Evolutionary conservation across 176 grass and related monocot genomes (phyloP), one percentile per base, ranked within the genome.

Genomic region (Alloteropsis semialata): DNA sequence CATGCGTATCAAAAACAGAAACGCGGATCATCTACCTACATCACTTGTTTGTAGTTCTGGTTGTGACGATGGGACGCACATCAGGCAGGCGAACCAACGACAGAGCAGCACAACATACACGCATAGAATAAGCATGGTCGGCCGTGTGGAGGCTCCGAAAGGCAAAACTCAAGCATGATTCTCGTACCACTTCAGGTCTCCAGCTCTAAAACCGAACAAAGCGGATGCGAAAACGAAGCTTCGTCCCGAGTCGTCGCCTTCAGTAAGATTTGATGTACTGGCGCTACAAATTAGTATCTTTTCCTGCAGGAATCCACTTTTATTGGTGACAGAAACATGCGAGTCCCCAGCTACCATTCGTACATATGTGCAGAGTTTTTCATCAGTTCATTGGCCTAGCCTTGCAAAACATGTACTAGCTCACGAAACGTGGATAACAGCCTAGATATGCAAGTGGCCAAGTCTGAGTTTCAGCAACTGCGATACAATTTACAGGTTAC

Each of bases 401-500:
- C 38, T 69, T 27, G n/a, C n/a, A 27, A 69, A 69, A 72, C 25
- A 49, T 49, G 11, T 14, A 54, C 19, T 13, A 29, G 45, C 45
- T 48, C 57, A 28, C 10, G 3, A 21, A 53, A 53, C 18, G 21
- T 53, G 16, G 17, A 53, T 53, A 18, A 53, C 49, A 53, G 45
- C 10, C 21, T 62, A 2, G 29, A 14, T 25, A 61, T 30, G 24
- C 58, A 16, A 13, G 12, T 29, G 27, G 55, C 22, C 3, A 10
- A 56, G 22, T 21, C 49, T 1, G n/a, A 53, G 49, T 21, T 53
- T 53, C 49, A 18, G n/a, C n/a, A n/a, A n/a, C n/a, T n/a, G n/a
- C n/a, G 5, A 81, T 6, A 62, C 44, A 84, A 81, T 84, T 86
- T 84, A 91, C 75, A 89, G 29, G 2, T 78, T 81, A 94, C 55